A percentile compares a stretch with the other conserved stretches of the same genome.
These are phyloP conservation scores for Fomitopsis pulvina DNA, from an alignment of 768 basidiomycete species.

Conservation along the genomic window DNA sequence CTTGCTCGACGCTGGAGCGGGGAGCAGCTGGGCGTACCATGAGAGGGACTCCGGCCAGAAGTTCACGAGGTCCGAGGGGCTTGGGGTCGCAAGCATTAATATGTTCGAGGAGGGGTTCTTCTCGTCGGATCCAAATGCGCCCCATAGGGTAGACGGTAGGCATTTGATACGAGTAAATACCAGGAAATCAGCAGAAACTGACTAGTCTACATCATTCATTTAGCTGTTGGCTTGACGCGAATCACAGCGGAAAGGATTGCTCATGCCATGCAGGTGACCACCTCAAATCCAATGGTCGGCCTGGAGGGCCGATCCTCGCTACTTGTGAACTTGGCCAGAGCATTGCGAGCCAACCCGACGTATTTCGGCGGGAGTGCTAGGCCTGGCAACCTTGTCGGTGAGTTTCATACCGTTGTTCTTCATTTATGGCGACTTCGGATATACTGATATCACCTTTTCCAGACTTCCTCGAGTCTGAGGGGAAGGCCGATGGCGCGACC, in stretches of 20 bases:
- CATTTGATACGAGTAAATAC: no score
- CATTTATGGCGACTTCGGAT: not conserved
- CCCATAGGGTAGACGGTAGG: conserved; percentile 76
- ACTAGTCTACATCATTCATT: not conserved
- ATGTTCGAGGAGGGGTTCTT: conserved; percentile 88
- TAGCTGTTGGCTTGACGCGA: conserved; percentile 65
- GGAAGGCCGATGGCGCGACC: conserved; percentile 32
- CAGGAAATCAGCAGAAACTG: not conserved
- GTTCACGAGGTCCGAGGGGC: conserved; percentile 69
- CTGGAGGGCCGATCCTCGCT: conserved; percentile 81
- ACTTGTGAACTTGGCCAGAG: conserved; percentile 64
- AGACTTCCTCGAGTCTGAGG: conserved; percentile 67
- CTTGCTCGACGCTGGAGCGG: conserved; percentile 91
- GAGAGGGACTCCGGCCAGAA: conserved; percentile 48
- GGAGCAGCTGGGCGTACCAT: conserved; percentile 70
- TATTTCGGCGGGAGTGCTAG: conserved; percentile 72
- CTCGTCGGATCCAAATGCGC: conserved; percentile 54
- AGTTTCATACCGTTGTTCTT: conserved; percentile 4
- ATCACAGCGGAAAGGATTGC: conserved; percentile 57
- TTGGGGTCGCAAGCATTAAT: conserved; percentile 84
- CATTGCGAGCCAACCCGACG: conserved; percentile 54
- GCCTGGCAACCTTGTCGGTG: conserved; percentile 83
- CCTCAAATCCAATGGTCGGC: conserved; percentile 82
- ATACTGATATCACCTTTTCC: not conserved
- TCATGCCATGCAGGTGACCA: conserved; percentile 71